These are phyloP conservation scores for Neopestalotiopsis rosae DNA, from an alignment of 2,329 filamentous ascomycete species.

Conservation along the genomic window DNA sequence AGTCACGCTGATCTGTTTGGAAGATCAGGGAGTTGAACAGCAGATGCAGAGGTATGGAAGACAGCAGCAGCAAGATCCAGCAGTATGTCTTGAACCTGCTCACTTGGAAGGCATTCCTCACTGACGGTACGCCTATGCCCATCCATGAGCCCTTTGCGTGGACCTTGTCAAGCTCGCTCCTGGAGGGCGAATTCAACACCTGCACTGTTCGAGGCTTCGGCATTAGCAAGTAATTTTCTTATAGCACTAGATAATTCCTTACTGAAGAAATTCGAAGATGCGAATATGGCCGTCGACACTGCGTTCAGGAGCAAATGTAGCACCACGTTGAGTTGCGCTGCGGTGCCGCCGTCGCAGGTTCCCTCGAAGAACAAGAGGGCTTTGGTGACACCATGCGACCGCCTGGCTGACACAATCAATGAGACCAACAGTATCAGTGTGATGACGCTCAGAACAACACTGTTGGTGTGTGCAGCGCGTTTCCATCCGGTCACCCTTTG, in stretches of 20 bases:
- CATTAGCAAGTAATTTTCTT: not conserved
- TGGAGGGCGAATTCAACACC: conserved; percentile 22
- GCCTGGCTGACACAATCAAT: not conserved
- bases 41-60: conserved; percentile 20
- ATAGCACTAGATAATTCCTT: not conserved
- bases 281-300: conserved; percentile 16
- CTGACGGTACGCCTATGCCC: conserved; percentile 46
- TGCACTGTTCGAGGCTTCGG: conserved; percentile 18
- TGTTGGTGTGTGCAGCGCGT: conserved; percentile 5
- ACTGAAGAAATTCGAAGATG: conserved; percentile 25
- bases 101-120: conserved; percentile 36
- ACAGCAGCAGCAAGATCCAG: conserved; percentile 17
- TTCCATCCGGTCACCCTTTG: not conserved
- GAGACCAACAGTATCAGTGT: not conserved
- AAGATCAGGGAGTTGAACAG: conserved; percentile 21
- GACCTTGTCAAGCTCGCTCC: conserved; percentile 38
- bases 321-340: conserved; percentile 2
- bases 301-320: conserved; percentile 20
- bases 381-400: conserved; percentile 4
- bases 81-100: conserved; percentile 8
- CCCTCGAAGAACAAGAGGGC: conserved; percentile 15
- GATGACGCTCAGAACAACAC: not conserved
- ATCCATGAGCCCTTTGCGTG: conserved; percentile 46
- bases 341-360: conserved; percentile 6
- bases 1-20: conserved; percentile 3